Evolutionary conservation across 78 protist species (phyloP).

Genomic region (slime mould (Dictyostelium discoideum)): DNA sequence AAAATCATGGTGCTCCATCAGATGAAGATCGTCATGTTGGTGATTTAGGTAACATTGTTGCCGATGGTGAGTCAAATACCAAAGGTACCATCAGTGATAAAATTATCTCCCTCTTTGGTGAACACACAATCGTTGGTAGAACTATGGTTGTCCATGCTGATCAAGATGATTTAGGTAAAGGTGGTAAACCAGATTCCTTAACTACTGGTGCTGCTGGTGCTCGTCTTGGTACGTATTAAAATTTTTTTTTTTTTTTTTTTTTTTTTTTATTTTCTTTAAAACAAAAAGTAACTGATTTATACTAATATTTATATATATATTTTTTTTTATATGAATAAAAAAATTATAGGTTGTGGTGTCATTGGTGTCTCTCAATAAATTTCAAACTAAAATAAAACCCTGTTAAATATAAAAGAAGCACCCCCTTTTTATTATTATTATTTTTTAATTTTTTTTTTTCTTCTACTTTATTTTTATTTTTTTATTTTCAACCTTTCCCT

Average conservation of each 20-base stretch:
- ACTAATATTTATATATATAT: not conserved
- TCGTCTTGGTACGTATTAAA: constrained; percentile 32
- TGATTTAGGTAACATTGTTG: constrained; percentile 88
- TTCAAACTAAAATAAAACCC: not conserved
- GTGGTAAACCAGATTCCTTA: constrained; percentile 82
- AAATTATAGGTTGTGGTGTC: constrained; percentile 18
- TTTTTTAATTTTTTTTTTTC: not conserved
- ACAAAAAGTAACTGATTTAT: not conserved
- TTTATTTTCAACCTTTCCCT: not conserved
- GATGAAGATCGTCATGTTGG: constrained; percentile 84
- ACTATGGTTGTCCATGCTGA: constrained; percentile 82
- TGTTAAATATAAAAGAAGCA: not conserved
- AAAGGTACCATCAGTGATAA: constrained; percentile 63
- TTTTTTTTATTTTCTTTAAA: not conserved
- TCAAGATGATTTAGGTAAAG: constrained; percentile 92
- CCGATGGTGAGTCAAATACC: constrained; percentile 49
- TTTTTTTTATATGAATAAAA: not conserved
- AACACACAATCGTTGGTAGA: constrained; percentile 86
- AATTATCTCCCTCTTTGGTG: constrained; percentile 82
- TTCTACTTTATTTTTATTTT: not conserved
- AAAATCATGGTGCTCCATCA: constrained; percentile 86
- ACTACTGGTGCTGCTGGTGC: constrained; percentile 96
- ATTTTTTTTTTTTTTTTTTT: not conserved
- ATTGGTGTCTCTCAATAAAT: constrained; percentile 22
- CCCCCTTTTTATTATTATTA: not conserved